Conservation (phyloP, 768 basidiomycete genomes). For the Dentipellis fragilis region DNA sequence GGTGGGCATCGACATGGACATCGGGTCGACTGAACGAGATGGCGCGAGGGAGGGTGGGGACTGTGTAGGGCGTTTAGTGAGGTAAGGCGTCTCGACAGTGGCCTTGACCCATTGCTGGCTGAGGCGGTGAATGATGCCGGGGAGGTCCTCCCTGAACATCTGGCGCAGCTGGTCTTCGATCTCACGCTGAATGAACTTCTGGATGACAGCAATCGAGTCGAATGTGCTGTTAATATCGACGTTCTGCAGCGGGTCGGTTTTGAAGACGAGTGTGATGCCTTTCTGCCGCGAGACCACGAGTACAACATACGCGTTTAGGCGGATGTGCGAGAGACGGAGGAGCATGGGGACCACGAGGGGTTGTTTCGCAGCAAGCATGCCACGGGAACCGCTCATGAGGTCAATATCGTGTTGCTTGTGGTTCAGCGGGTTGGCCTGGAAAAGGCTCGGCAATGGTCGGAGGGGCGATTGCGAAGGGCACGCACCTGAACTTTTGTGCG, state of each 20-base stretch:
- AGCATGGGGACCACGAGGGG: constrained; percentile 98
- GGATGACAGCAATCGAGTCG: constrained; percentile 95
- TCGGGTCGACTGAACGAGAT: constrained; percentile 5
- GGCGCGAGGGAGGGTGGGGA: constrained; percentile 17
- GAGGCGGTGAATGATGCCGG: constrained; percentile 91
- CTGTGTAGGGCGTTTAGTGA: constrained; percentile 36
- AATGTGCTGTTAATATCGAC: constrained; percentile 98
- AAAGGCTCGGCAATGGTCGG: neutral
- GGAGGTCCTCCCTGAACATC: constrained; percentile 96
- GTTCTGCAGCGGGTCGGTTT: constrained; percentile 96
- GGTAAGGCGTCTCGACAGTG: constrained; percentile 87
- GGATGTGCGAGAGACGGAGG: constrained; percentile 90
- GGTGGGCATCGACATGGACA: constrained; percentile 8
- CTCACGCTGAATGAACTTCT: constrained; percentile 94
- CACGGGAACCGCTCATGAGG: constrained; percentile 69
- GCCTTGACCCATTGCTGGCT: constrained; percentile 95
- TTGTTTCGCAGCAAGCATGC: constrained; percentile 90
- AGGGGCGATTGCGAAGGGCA: neutral
- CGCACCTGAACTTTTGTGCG: constrained; percentile 88
- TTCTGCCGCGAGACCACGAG: constrained; percentile 96
- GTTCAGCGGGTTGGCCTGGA: constrained; percentile 87
- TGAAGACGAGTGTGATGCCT: constrained; percentile 98
- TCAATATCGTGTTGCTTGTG: constrained; percentile 89
- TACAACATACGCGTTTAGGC: constrained; percentile 90
- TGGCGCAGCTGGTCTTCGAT: constrained; percentile 95